Conservation (phyloP, 208 protist genomes). For the Trypanosoma rangeli region DNA sequence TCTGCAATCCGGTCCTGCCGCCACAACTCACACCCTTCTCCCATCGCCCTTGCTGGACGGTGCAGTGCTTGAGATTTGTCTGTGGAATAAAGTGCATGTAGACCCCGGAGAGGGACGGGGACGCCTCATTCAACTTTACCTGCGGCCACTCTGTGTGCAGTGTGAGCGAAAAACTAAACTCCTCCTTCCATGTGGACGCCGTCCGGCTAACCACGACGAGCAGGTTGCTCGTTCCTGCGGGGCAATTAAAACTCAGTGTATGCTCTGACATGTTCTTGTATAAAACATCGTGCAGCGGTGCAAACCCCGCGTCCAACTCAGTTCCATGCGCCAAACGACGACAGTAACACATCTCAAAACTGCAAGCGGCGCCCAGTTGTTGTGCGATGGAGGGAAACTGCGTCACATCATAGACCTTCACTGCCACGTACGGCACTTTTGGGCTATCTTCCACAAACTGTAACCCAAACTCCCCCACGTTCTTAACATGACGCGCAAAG, state of each 20-base stretch:
- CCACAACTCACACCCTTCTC: constrained; percentile 75
- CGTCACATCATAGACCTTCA: constrained; percentile 82
- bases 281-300: constrained; percentile 59
- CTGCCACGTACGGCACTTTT: constrained; percentile 47
- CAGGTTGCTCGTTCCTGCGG: constrained; percentile 62
- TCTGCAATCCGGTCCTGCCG: constrained; percentile 50
- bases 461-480: constrained; percentile 58
- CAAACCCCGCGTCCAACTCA: constrained; percentile 48
- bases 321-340: constrained; percentile 61
- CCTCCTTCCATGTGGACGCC: constrained; percentile 36
- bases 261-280: constrained; percentile 61
- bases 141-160: constrained; percentile 80
- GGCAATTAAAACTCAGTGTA: constrained; percentile 83
- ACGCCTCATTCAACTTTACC: constrained; percentile 34
- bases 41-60: constrained; percentile 46
- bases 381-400: constrained; percentile 72
- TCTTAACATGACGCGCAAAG: constrained; percentile 73
- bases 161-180: constrained; percentile 81
- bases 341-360: constrained; percentile 69
- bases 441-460: constrained; percentile 63
- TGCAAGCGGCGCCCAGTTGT: constrained; percentile 55
- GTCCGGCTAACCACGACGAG: constrained; percentile 64
- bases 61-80: constrained; percentile 47
- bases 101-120: constrained; percentile 42
- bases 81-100: constrained; percentile 81